Evolutionary conservation across 1,284 basidiomycete species (phyloP), one percentile per base, ranked within the genome.

Genomic region (Rhodotorula sp.): DNA sequence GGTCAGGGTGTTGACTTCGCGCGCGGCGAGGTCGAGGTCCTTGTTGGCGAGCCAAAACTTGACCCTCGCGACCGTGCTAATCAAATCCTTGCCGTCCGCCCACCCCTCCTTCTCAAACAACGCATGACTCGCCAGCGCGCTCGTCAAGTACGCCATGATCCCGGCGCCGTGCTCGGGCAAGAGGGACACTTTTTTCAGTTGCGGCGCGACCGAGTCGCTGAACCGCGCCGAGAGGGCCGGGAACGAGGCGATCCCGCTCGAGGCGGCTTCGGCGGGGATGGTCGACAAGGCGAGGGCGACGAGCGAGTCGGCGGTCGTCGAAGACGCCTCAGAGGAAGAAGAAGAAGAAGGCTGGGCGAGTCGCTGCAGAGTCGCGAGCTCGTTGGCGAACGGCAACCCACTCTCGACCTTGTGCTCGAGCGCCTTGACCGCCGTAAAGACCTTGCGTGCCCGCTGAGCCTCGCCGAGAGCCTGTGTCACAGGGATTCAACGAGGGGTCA

Each of bases 221-320:
- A 97, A 98, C 93, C 95, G 97, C 57, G 89, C 87, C 21, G 92
- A 86, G 67, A 99, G 88, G 77, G 93, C 90, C 1, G 91, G 88
- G 76, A 97, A 87, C 16, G 92, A 92, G 80, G 97, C 93, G 67
- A 98, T 89, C 46, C 96, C 96, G 56, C 91, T 84, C 74, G 92
- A 89, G 1, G 93, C 89, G 18, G 89, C 87, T 5, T 67, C 65
- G 47, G 73, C 48, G 26, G 71, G 58, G 56, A 97, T 86, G 23
- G 87, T 85, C 46, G 88, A 87, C 49, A 97, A 86, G 2, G 90
- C 88, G 46, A 87, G 85, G 6, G 85, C 78, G 68, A 91, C 87
- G 52, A 93, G 84, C 18, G 76, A 71, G 31, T 71, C 66, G 5
- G 69, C 43, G 29, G 48, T 20, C 34, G 26, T 26, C 46, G 60